Base-by-base conservation (phyloP, 2,329 filamentous ascomycete genomes). In the Ophiostoma himal-ulmi region DNA sequence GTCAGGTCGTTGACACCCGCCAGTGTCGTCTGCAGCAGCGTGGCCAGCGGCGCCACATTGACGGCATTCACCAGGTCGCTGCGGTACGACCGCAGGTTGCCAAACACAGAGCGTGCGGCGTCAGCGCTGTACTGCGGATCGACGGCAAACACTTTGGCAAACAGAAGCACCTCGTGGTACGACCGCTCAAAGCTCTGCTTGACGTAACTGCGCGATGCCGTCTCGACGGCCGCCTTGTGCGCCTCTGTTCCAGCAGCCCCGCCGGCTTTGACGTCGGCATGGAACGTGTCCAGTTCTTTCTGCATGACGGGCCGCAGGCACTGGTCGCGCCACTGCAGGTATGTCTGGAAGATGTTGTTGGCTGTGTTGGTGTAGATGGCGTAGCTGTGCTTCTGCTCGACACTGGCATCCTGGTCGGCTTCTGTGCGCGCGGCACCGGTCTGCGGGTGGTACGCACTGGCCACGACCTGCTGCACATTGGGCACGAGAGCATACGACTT, bases 161-260 rank as follows among this genome's bases (percentile, higher is more conserved):
- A 87, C 2, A 88, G 76, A 26, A 78, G 80, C 36, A 83, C 81
- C 75, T 88, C 86, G 71, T 84, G 83, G 74, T 83, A 85, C 2
- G 85, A 82, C 36, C 85, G 82, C 75, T 88, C 86, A 70, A 88
- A 87, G 69, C 81, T 83, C 76, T 88, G 86, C 75, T 88, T 88
- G 73, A 88, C 81, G 70, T 83, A 86, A 73, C 86, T 88, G 37
- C 86, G 81, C 17, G 82, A 82, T 4, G 85, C 86, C 1, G 85
- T 85, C 74, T 88, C 86, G 1, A 83, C 75, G 2, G 83, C 65
- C 17, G 68, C 41, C 41, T 68, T 36, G 37, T 44, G 20, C 41
- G n/a, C 65, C 26, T 39, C 37, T n/a, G 67, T 13, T 7, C 37
- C 65, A 3, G 26, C 13, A 75, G 10, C 26, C 13, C 20, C 65